These are phyloP conservation scores for Trichoderma sp. DNA, from an alignment of 2,329 filamentous ascomycete genomes.

Conservation along the genomic window DNA sequence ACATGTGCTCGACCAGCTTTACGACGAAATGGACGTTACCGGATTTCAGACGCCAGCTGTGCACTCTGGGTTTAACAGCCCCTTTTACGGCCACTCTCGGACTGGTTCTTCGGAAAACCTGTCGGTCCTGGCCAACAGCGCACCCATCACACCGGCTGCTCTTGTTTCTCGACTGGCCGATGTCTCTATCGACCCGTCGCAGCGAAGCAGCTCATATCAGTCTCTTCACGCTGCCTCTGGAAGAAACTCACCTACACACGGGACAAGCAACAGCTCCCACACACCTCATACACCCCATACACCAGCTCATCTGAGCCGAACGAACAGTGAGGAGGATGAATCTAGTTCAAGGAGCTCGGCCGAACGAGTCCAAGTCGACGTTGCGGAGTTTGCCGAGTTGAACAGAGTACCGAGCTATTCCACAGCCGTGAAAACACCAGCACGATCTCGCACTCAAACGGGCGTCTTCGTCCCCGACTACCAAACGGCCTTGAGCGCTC, in stretches of 20 bases:
- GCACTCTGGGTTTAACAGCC: conserved; percentile 76
- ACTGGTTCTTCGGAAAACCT: conserved; percentile 82
- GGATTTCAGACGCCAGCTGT: conserved; percentile 78
- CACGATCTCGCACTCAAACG: conserved; percentile 53
- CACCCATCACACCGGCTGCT: conserved; percentile 48
- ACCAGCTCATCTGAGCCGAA: conserved; percentile 53
- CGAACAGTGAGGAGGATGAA: conserved; percentile 53
- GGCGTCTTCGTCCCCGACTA: conserved; percentile 65
- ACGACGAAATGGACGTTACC: conserved; percentile 78
- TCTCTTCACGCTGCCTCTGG: conserved; percentile 47
- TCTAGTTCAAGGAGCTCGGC: conserved; percentile 56
- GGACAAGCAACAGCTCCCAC: conserved; percentile 39
- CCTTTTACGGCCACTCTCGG: conserved; percentile 70
- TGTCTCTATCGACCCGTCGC: conserved; percentile 56
- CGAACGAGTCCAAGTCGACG: conserved; percentile 58
- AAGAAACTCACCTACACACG: conserved; percentile 43
- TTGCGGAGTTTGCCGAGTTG: conserved; percentile 63
- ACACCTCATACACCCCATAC: conserved; percentile 45
- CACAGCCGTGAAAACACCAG: conserved; percentile 69
- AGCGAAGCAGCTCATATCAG: conserved; percentile 49
- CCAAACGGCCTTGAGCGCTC: conserved; percentile 58
- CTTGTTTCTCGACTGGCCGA: conserved; percentile 70
- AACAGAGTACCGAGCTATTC: conserved; percentile 77
- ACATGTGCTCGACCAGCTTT: conserved; percentile 86
- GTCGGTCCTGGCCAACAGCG: conserved; percentile 45